A percentile compares a stretch with the other conserved stretches of the same genome.
phyloP scores from a whole-genome alignment of 179 eudicot species.

The Spinacia oleracea region DNA sequence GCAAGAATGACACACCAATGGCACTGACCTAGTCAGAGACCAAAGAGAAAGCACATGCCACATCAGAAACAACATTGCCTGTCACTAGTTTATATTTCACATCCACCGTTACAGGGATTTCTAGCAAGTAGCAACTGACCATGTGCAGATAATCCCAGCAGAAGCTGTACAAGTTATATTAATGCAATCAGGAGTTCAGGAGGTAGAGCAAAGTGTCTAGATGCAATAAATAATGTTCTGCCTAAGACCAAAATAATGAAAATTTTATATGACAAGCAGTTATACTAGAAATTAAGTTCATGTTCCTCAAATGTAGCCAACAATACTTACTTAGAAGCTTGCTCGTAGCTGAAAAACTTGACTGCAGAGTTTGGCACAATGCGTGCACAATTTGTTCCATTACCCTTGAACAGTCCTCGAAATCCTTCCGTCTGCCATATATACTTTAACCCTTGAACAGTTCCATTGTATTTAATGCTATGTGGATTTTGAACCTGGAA shows the following conservation, averaged over 20 bases:
- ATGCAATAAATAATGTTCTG: background rate
- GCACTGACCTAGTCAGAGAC: slow-evolving; percentile 21
- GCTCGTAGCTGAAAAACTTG: slow-evolving; percentile 96
- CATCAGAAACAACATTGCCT: slow-evolving; percentile 16
- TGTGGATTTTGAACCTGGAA: slow-evolving; percentile 91
- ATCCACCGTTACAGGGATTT: slow-evolving; percentile 13
- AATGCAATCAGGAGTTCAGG: slow-evolving; percentile 16
- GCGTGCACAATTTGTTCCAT: slow-evolving; percentile 97
- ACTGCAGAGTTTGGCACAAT: slow-evolving; percentile 98
- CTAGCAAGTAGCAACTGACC: slow-evolving; percentile 23
- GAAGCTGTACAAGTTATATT: slow-evolving; percentile 10
- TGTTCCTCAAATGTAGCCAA: background rate
- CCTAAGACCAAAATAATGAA: background rate
- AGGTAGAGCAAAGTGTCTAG: background rate
- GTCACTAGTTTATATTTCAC: slow-evolving; percentile 5
- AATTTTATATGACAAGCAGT: background rate
- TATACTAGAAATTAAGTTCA: background rate
- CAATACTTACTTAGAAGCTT: slow-evolving; percentile 79
- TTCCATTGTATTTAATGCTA: slow-evolving; percentile 81
- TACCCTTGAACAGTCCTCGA: slow-evolving; percentile 91
- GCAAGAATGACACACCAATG: slow-evolving; percentile 12
- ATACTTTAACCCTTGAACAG: slow-evolving; percentile 84
- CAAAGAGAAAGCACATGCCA: slow-evolving; percentile 22
- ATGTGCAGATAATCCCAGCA: slow-evolving; percentile 11
- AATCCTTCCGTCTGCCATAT: slow-evolving; percentile 94